A percentile compares a stretch with the other conserved stretches of the same genome.
phyloP scores from a whole-genome alignment of 306 rosid genomes.

The Cucurbita ficifolia region DNA sequence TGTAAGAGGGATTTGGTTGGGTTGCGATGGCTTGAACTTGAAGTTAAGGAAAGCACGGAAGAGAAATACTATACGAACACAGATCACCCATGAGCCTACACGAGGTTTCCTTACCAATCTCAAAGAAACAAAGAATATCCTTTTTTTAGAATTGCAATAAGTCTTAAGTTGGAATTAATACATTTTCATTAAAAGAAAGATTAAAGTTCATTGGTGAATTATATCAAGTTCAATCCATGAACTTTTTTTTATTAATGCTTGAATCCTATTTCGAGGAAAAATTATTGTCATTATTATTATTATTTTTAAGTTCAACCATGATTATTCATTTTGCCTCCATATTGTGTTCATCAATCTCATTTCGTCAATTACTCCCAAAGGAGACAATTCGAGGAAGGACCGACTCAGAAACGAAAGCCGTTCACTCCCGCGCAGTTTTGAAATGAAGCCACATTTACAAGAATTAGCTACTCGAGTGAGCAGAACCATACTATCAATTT shows the following conservation, averaged over 20 bases:
- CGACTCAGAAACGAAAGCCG: background rate
- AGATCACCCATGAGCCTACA: no score
- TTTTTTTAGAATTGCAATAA: no score
- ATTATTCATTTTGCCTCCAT: background rate
- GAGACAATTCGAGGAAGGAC: background rate
- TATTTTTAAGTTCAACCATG: background rate
- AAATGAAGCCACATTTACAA: constrained; percentile 22
- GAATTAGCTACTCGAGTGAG: constrained; percentile 49
- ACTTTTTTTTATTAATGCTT: no score
- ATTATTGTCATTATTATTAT: no score
- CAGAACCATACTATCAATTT: constrained; percentile 47
- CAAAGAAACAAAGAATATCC: no score
- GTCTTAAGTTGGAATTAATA: no score
- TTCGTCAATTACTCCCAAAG: background rate
- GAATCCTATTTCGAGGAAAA: no score
- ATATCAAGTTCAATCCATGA: no score
- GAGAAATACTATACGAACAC: no score
- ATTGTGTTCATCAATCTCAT: background rate
- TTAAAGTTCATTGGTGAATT: no score
- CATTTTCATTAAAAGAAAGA: no score
- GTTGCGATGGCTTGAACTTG: background rate
- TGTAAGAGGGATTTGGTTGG: background rate
- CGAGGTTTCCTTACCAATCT: no score
- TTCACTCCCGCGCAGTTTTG: background rate
- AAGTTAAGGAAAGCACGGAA: background rate